Percentiles rank a stretch among this genome's conserved stretches.
These are phyloP conservation scores for Cyclospora cayetanensis DNA, from an alignment of 169 alveolate species.

Conservation along the genomic window DNA sequence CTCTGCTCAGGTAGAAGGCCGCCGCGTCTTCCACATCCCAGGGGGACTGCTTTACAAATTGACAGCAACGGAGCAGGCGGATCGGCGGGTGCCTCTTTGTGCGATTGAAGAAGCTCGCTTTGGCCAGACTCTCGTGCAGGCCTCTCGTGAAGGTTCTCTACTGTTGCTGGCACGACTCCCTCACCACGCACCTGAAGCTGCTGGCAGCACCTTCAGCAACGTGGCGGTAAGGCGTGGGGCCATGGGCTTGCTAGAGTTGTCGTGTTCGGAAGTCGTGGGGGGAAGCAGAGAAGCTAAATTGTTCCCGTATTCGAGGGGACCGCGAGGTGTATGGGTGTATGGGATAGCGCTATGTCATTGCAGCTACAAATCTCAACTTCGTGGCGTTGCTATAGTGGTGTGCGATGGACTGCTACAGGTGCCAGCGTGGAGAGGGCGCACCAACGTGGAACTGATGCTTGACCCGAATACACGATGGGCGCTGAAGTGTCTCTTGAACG, in stretches of 20 bases:
- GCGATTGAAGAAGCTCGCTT: neutral
- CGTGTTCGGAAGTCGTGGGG: too few species aligned
- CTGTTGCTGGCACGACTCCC: neutral
- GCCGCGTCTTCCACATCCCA: neutral
- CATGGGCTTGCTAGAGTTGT: too few species aligned
- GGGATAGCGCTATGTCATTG: too few species aligned
- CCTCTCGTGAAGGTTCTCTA: neutral
- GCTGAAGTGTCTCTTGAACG: neutral
- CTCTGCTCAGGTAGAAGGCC: neutral
- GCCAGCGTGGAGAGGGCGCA: slow-evolving; percentile 59
- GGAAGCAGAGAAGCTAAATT: too few species aligned
- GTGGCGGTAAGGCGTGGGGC: neutral
- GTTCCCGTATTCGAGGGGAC: too few species aligned
- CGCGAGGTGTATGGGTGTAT: too few species aligned
- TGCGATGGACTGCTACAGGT: slow-evolving; percentile 21
- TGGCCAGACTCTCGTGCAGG: neutral
- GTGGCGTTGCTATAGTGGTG: too few species aligned
- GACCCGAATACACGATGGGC: slow-evolving; percentile 39
- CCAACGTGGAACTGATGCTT: slow-evolving; percentile 53
- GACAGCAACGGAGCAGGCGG: neutral
- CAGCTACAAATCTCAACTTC: too few species aligned
- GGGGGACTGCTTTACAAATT: neutral
- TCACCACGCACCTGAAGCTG: neutral
- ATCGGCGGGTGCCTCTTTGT: neutral
- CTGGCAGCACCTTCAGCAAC: neutral